Percentiles rank a stretch among this genome's conserved stretches.
Conservation (phyloP, 768 basidiomycete species). For the Tephrocybe sp. region DNA sequence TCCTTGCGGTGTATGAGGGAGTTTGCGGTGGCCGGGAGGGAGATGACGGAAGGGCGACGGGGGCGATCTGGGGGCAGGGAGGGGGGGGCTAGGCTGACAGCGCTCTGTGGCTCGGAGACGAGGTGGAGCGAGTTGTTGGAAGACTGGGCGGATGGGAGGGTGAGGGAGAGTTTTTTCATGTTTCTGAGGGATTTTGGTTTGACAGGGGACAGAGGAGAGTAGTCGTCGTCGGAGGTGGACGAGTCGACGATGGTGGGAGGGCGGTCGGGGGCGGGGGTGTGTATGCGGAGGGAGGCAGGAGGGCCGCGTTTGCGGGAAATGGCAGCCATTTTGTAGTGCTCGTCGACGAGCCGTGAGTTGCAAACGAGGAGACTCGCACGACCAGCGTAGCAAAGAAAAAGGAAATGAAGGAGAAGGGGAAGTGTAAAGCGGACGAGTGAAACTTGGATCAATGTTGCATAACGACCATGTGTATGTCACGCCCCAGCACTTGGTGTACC, state of each 20-base stretch:
- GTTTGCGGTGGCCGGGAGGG: slow-evolving; percentile 58
- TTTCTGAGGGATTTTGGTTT: slow-evolving; percentile 55
- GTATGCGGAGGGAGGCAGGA: slow-evolving; percentile 58
- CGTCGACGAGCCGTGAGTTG: slow-evolving; percentile 22
- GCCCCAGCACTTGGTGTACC: too few relatives aligned
- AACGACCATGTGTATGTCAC: neutral
- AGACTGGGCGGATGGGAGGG: slow-evolving; percentile 60
- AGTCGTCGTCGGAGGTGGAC: slow-evolving; percentile 52
- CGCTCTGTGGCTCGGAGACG: slow-evolving; percentile 32
- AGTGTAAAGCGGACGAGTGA: slow-evolving; percentile 18
- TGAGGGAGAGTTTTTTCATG: slow-evolving; percentile 76
- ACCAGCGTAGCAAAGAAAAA: slow-evolving; percentile 22
- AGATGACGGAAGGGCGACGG: slow-evolving; percentile 71
- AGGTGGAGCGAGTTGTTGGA: slow-evolving; percentile 52
- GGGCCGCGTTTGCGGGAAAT: slow-evolving; percentile 37
- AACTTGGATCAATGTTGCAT: slow-evolving; percentile 11
- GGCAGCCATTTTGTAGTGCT: slow-evolving; percentile 2
- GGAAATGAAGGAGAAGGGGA: slow-evolving; percentile 25
- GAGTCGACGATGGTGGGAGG: slow-evolving; percentile 46
- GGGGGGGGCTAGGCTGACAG: slow-evolving; percentile 29
- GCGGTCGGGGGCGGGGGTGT: slow-evolving; percentile 53
- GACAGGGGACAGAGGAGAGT: slow-evolving; percentile 39
- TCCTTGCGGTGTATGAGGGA: slow-evolving; percentile 63
- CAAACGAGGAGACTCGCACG: slow-evolving; percentile 20
- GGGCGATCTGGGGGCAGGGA: slow-evolving; percentile 34